Conservation (phyloP, 164 flowering plant species). For the Dillenia suffruticosa region DNA sequence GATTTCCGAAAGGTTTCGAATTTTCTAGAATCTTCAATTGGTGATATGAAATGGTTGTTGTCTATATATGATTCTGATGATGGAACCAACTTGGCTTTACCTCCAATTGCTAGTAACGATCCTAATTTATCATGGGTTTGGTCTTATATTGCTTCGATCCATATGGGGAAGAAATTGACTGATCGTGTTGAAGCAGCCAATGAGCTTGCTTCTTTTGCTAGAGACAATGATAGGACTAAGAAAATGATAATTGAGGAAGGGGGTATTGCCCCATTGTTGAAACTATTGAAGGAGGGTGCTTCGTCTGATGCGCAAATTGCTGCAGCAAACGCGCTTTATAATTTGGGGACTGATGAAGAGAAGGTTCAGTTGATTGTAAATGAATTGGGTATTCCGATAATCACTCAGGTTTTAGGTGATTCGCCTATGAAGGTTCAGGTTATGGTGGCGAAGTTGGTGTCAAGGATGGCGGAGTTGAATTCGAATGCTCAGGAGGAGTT, state of each 20-base stretch:
- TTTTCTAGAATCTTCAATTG: constrained; percentile 57
- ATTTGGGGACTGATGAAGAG: constrained; percentile 39
- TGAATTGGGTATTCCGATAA: constrained; percentile 36
- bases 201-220: constrained; percentile 49
- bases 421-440: constrained; percentile 54
- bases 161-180: constrained; percentile 30
- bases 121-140: constrained; percentile 84
- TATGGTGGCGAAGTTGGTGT: constrained; percentile 48
- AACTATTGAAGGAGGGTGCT: constrained; percentile 46
- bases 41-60: constrained; percentile 69
- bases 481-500: constrained; percentile 52
- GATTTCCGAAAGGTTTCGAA: constrained; percentile 55
- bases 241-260: constrained; percentile 76
- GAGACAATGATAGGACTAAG: constrained; percentile 56
- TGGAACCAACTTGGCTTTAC: constrained; percentile 37
- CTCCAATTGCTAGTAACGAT: constrained; percentile 79
- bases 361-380: constrained; percentile 30
- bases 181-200: constrained; percentile 70
- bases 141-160: constrained; percentile 62
- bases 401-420: constrained; percentile 47
- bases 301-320: constrained; percentile 63
- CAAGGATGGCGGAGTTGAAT: constrained; percentile 55
- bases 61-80: constrained; percentile 36
- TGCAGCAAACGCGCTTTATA: constrained; percentile 46
- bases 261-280: constrained; percentile 60